These are phyloP conservation scores for Eucalyptus brandiana DNA, from an alignment of 345 rosid species.

Conservation along the genomic window DNA sequence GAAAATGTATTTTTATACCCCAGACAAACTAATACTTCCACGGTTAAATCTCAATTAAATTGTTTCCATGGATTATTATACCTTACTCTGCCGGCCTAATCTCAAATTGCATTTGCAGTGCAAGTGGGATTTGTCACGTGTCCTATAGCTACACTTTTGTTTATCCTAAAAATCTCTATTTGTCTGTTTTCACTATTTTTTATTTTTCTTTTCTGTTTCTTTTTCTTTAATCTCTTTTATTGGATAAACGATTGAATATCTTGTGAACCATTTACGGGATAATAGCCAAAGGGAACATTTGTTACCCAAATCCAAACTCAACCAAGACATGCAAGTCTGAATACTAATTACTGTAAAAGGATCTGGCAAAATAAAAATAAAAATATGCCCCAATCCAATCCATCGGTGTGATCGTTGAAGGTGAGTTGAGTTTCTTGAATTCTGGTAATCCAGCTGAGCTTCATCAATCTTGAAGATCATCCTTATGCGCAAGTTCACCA, in stretches of 20 bases:
- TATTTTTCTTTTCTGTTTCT: no score
- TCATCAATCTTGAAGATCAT: background rate
- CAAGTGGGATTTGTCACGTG: background rate
- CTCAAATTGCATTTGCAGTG: background rate
- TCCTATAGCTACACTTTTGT: no score
- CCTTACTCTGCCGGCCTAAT: background rate
- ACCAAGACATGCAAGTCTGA: background rate
- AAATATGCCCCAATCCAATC: background rate
- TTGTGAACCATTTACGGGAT: background rate
- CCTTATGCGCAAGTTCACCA: background rate
- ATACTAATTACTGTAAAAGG: background rate
- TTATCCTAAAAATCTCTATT: background rate
- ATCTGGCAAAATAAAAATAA: background rate
- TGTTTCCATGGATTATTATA: background rate
- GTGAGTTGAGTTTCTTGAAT: background rate
- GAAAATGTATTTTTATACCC: background rate
- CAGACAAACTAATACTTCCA: background rate
- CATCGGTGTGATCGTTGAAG: background rate
- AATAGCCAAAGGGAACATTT: background rate
- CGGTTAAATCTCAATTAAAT: no score
- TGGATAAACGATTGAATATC: background rate
- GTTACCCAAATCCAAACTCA: no score
- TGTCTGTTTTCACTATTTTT: background rate
- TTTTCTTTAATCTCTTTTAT: no score
- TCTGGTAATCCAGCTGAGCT: background rate